These are phyloP conservation scores for Silene uniflora DNA, from an alignment of 148 eudicot species.

Conservation along the genomic window DNA sequence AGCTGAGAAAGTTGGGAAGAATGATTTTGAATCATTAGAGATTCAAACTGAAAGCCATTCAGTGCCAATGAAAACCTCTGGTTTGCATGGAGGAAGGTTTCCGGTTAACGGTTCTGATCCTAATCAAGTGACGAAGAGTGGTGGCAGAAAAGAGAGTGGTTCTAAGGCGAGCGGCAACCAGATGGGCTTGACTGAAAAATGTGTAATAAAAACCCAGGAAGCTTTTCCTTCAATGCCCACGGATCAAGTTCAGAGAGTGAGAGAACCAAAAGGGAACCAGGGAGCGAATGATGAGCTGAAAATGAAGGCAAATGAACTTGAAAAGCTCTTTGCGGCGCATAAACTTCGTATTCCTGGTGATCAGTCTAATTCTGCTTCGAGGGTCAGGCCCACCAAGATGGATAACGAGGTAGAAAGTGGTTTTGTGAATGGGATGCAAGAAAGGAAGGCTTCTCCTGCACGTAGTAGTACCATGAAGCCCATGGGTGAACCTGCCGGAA, in stretches of 20 bases:
- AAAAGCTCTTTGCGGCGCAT: constrained; percentile 92
- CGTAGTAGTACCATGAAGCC: constrained; percentile 19
- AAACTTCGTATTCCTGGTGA: constrained; percentile 68
- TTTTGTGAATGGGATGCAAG: constrained; percentile 29
- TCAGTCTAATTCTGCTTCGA: constrained; percentile 48
- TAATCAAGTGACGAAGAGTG: constrained; percentile 40
- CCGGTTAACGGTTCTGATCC: constrained; percentile 44
- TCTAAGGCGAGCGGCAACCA: constrained; percentile 18
- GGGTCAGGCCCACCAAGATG: constrained; percentile 46
- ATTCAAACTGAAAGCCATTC: constrained; percentile 35
- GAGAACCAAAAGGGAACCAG: constrained; percentile 72
- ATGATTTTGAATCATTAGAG: constrained; percentile 32
- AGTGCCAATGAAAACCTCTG: constrained; percentile 38
- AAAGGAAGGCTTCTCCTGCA: constrained; percentile 18
- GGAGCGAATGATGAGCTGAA: constrained; percentile 76
- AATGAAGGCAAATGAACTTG: constrained; percentile 89
- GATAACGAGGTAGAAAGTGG: constrained; percentile 32
- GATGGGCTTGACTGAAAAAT: constrained; percentile 31
- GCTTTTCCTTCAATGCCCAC: constrained; percentile 33
- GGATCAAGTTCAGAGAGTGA: constrained; percentile 60
- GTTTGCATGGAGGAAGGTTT: constrained; percentile 34
- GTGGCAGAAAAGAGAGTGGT: constrained; percentile 34
- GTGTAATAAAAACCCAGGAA: constrained; percentile 25
- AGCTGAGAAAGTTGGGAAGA: constrained; percentile 35
- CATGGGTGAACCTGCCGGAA: constrained; percentile 30